Evolutionary conservation across 2,329 filamentous ascomycete genomes (phyloP).

Genomic region (Ophiognomonia clavigignenti-juglandacearum): DNA sequence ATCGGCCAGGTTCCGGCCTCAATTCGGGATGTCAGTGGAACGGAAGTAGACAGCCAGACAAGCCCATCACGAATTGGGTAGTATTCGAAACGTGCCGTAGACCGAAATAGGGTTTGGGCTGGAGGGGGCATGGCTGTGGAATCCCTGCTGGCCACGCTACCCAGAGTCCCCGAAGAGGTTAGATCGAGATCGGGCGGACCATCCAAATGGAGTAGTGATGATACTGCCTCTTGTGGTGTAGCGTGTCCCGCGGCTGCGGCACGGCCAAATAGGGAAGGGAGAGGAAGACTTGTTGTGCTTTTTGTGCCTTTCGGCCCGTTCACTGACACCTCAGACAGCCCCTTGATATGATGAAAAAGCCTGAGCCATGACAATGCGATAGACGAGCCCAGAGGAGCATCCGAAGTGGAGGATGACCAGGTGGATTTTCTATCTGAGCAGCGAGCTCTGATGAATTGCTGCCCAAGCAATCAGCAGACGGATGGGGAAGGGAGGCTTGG

Average conservation of each 20-base stretch:
- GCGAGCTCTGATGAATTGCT: background rate
- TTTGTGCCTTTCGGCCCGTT: background rate
- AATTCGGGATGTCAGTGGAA: background rate
- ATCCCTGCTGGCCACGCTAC: conserved; percentile 8
- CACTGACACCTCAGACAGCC: conserved; percentile 9
- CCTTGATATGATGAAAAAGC: conserved; percentile 1
- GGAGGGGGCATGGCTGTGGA: background rate
- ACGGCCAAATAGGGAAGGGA: conserved; percentile 13
- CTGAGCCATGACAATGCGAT: background rate
- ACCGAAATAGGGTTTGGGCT: conserved; percentile 4
- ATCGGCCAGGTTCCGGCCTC: background rate
- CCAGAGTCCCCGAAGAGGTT: background rate
- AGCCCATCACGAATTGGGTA: conserved; percentile 1
- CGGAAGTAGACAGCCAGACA: too few relatives aligned
- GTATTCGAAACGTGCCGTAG: conserved; percentile 3
- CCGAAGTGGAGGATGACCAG: conserved; percentile 3
- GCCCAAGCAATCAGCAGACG: background rate
- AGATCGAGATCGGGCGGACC: background rate
- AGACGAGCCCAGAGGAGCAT: conserved; percentile 1
- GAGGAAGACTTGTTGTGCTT: conserved; percentile 9
- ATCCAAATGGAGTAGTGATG: background rate
- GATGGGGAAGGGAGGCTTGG: background rate
- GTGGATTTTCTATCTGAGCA: background rate
- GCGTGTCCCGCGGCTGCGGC: background rate
- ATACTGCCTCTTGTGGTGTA: conserved; percentile 2